Conservation (phyloP, 257 asterid species). For the Coffea eugenioides region DNA sequence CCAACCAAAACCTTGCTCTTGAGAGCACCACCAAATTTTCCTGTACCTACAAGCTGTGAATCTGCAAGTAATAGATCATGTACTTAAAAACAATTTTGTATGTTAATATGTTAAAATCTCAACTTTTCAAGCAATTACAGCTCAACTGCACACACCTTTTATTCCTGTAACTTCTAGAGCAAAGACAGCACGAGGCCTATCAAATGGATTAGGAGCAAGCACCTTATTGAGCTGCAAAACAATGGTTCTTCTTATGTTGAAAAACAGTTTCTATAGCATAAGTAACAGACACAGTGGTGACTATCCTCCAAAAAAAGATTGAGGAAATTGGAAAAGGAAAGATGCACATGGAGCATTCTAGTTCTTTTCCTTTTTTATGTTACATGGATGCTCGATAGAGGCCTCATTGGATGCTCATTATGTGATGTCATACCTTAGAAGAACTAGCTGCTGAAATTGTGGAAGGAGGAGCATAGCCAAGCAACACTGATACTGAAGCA, state of each 20-base stretch:
- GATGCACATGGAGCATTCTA: neutral
- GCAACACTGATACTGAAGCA: slow-evolving; percentile 81
- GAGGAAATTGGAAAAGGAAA: neutral
- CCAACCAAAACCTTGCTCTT: slow-evolving; percentile 53
- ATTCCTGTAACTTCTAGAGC: slow-evolving; percentile 75
- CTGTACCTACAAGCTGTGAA: slow-evolving; percentile 32
- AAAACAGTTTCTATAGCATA: neutral
- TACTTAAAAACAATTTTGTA: neutral
- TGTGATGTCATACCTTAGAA: slow-evolving; percentile 51
- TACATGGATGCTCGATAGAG: neutral
- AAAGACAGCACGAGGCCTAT: slow-evolving; percentile 78
- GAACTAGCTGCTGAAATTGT: slow-evolving; percentile 74
- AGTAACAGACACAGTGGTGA: neutral
- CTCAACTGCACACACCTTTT: slow-evolving; percentile 47
- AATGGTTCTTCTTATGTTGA: neutral
- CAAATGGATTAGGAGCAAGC: slow-evolving; percentile 84
- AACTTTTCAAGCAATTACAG: neutral
- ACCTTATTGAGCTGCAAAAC: slow-evolving; percentile 78
- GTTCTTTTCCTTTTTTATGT: neutral
- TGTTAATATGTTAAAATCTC: neutral
- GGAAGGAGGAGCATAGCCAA: slow-evolving; percentile 77
- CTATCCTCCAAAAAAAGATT: neutral
- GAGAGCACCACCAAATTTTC: slow-evolving; percentile 40
- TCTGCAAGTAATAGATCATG: slow-evolving; percentile 35
- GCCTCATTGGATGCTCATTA: neutral